Conservation (phyloP, 306 rosid species). For the Citrullus mucosospermus region DNA sequence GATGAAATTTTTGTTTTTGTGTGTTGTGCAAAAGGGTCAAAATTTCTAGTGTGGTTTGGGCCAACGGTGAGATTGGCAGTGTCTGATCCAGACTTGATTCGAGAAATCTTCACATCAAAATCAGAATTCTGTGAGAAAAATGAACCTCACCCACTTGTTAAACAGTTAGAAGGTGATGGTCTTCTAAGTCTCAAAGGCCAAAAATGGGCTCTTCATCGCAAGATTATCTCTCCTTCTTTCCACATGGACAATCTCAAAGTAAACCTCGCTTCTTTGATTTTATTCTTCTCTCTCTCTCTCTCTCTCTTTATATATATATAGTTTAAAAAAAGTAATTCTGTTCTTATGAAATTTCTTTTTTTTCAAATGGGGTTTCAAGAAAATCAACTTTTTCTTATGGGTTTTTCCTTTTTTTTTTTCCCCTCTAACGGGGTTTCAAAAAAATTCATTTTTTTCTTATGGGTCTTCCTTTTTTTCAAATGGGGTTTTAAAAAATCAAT, state of each 20-base stretch:
- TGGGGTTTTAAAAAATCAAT: no score
- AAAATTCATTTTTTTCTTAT: no score
- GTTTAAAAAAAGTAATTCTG: no score
- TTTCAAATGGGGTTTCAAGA: no score
- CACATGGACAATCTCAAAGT: conserved; percentile 98
- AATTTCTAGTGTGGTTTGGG: conserved; percentile 96
- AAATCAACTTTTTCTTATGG: no score
- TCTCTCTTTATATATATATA: no score
- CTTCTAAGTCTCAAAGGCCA: conserved; percentile 90
- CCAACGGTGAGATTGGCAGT: conserved; percentile 71
- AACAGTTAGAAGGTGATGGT: conserved; percentile 95
- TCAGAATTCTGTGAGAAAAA: conserved; percentile 82
- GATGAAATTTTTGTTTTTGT: background rate
- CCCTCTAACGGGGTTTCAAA: no score
- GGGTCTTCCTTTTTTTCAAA: no score
- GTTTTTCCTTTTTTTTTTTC: no score
- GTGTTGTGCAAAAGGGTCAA: conserved; percentile 33
- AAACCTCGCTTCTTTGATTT: background rate
- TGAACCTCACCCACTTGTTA: conserved; percentile 93
- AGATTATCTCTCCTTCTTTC: conserved; percentile 80
- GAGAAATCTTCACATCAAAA: conserved; percentile 84
- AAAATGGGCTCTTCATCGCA: conserved; percentile 94
- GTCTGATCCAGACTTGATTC: conserved; percentile 80
- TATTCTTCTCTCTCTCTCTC: background rate
- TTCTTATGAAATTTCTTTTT: no score